Evolutionary conservation across 129 eudicot species (phyloP).

Genomic region (Escallonia rubra): DNA sequence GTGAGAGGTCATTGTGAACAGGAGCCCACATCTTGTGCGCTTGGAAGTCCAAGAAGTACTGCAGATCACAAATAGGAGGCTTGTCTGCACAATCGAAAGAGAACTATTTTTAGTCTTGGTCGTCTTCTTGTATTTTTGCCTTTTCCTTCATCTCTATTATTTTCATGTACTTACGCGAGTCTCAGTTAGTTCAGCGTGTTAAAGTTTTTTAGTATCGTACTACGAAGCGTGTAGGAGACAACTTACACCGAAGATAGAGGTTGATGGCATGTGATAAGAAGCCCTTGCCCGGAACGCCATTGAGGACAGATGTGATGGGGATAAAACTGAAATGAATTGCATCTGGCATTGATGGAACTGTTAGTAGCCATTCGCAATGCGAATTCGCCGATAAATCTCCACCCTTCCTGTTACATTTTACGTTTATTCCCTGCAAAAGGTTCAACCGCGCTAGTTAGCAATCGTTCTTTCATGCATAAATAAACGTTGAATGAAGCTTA

Average conservation of each 20-base stretch:
- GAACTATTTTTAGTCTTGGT: no score
- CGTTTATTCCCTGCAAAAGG: slow-evolving; percentile 59
- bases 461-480: no score
- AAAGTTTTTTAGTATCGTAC: no score
- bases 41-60: slow-evolving; percentile 90
- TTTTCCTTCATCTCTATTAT: no score
- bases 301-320: slow-evolving; percentile 84
- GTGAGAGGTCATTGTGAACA: slow-evolving; percentile 63
- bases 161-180: no score
- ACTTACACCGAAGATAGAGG: slow-evolving; percentile 83
- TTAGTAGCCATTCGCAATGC: slow-evolving; percentile 80
- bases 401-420: slow-evolving; percentile 75
- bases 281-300: slow-evolving; percentile 75
- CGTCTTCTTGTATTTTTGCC: no score
- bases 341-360: slow-evolving; percentile 78
- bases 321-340: slow-evolving; percentile 76
- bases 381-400: slow-evolving; percentile 55
- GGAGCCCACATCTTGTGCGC: slow-evolving; percentile 90
- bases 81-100: slow-evolving; percentile 47
- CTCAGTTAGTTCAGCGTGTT: no score
- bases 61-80: slow-evolving; percentile 67
- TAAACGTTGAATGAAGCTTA: no score
- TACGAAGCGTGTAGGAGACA: background rate
- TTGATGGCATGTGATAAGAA: slow-evolving; percentile 94
- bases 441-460: no score